Base-by-base conservation (phyloP, 331 rosid genomes). In the Pyrus hybrid region DNA sequence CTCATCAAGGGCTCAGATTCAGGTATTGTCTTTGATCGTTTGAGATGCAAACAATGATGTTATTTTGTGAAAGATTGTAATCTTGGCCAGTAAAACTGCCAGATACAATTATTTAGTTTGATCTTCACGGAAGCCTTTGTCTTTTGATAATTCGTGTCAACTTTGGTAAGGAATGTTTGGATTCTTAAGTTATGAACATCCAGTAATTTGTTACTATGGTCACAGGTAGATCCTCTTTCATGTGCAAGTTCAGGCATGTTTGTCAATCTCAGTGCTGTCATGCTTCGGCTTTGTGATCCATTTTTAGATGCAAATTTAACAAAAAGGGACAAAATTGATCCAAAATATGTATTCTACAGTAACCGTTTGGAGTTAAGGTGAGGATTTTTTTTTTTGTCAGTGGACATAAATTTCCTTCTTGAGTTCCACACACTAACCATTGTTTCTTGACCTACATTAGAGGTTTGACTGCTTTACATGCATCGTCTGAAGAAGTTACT, bases 201-300 rank as follows among this genome's bases (percentile, higher is more conserved):
- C 23, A 20, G 12, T 20, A 56, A 1, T 70, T 26, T 37, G 6
- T 5, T 30, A 29, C 72, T 62, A 71, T 80, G 78, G 22, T 45
- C 70, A 60, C 85, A 95, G 99, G 99, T 90, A 75, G 99, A 95
- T 79, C 93, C 88, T 77, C 77, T 91, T 72, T 83, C 98, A 61
- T 89, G 91, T 88, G 99, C 99, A 73, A 95, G 99, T 88, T 95
- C 99, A 54, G 99, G 99, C 90, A 95, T 90, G 91, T 95, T 95
- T 85, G 96, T 95, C 66, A 95, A 85, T 91, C 96, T 95, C 68
- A 91, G 99, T 86, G 91, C 93, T 71, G 97, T 95, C 65, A 92
- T 95, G 99, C 91, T 95, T 79, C 89, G 88, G 56, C 94, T 95
- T 45, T 95, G 98, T 45, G 99, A 95, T 68, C 99, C 99, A 16